Evolutionary conservation across 164 flowering plant genomes (phyloP), one percentile per base, ranked within the genome.

Genomic region (Berberis thunbergii): DNA sequence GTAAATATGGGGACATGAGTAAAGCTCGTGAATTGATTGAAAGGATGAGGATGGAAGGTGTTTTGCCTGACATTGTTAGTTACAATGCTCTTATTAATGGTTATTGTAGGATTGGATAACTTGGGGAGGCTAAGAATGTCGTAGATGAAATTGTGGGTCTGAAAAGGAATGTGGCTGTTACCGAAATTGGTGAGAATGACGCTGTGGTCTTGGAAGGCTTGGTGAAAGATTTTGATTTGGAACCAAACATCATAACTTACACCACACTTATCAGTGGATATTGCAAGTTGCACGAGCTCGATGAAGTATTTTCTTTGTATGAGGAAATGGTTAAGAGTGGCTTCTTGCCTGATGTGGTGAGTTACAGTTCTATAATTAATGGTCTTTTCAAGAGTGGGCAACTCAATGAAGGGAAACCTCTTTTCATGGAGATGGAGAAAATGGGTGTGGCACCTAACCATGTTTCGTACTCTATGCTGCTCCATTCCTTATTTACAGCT

Each of bases 401-500:
- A n/a, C n/a, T n/a, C n/a, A n/a, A n/a, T n/a, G 88, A 95, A 60
- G 96, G 86, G 45, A 70, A 70, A 65, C 45, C 61, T 40, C 78
- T 86, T 61, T 68, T 89, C 40, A 64, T 64, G 69, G 91, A 91
- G 76, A 94, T 91, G 96, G 74, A 75, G 64, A 72, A 72, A 49
- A 78, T 72, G 78, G 89, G 85, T 59, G 74, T 85, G 43, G 68
- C 72, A 74, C 96, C 96, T 43, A 88, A 95, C 73, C 84, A 83
- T 67, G 74, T 91, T 4, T 73, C 87, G 7, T 95, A 84, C 73
- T 61, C 97, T 9, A 74, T 70, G 62, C 70, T 94, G 6, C 13
- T 88, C 7, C 78, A 85, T 75, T 74, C 84, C 41, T 75, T 79
- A n/a, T 80, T 81, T 59, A 90, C 84, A 75, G 70, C 72, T 2